Base-by-base conservation (phyloP, 2,329 filamentous ascomycete species). In the Fusarium pseudograminearum region DNA sequence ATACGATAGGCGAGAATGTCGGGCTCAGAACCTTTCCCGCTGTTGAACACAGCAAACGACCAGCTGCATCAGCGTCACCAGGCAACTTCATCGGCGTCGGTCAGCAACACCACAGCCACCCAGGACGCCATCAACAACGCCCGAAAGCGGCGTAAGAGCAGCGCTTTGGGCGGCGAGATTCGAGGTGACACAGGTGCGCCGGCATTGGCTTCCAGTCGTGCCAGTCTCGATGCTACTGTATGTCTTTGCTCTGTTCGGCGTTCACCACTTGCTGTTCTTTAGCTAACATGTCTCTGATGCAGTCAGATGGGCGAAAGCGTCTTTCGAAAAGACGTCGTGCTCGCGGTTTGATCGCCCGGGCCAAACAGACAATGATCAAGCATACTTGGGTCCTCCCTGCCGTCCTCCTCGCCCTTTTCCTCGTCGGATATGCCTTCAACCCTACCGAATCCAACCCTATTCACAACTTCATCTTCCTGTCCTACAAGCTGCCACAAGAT, bases 381-480 rank as follows among this genome's bases (percentile, higher is more conserved):
- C 87, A 89, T 78, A 90, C 88, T 47, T 90, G 84, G 80, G 81
- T 85, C 62, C 78, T 89, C 34, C 94, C 95, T 26, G 86, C 96
- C 61, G 79, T 91, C 70, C 81, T 97, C 61, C 80, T 93, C 61
- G 65, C 85, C 62, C 74, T 89, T 76, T 85, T 94, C 76, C 81
- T 92, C 63, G 80, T 84, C 51, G 84, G 89, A 65, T 98, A 95
- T 81, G 88, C 89, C 70, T 78, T 93, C 76, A 91, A 94, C 77
- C 95, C 94, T 7, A 89, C 87, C 73, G 85, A 90, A 65, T 89
- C 90, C 61, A 98, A 98, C 79, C 92, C 92, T 15, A 79, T 97
- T 69, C 86, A 93, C 81, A 86, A 85, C 80, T 94, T 93, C 79
- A 89, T 98, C 79, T 97, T 97, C 85, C 89, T 98, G 65, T 96